Evolutionary conservation across 768 basidiomycete genomes (phyloP), one percentile per base, ranked within the genome.

Genomic region (Suillus cothurnatus): DNA sequence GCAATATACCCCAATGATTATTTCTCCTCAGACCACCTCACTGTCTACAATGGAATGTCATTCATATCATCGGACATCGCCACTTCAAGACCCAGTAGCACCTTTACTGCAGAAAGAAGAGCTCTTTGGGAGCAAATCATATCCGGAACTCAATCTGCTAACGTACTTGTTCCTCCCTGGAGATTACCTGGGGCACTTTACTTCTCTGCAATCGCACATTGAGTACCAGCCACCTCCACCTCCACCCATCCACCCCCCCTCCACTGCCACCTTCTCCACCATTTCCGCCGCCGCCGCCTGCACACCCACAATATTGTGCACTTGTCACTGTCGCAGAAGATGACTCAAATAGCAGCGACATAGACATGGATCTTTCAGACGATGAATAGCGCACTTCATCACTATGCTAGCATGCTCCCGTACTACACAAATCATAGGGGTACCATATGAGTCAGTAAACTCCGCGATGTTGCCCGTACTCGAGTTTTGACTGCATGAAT

Each of bases 1-100:
- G 91, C 88, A 14, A 72, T 66, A 41, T 92, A 89, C 69, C 87
- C 89, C 4, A 73, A 79, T 43, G 81, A 82, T 12, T 81, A 86
- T 65, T 92, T 92, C 70, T 83, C 84, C 5, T 87, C 81, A 41
- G 75, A 80, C 47, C 79, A 81, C 34, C 84, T 92, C 19, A 85
- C 85, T 6, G 61, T 85, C 1, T 90, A 87, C 71, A 79, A 73
- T 12, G 82, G 83, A 43, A 63, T 61, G 14, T 67, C 70, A 31
- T 78, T 86, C 23, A 81, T 80, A 4, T 73, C 77, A 23, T 68
- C 62, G 68, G 67, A 72, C 60, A 69, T 55, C 58, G 68, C 50
- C n/a, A 67, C 62, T 67, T 66, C 68, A 56, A 69, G 56, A 65
- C 72, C n/a, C 70, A 77, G 71, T 59, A 63, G 49, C n/a, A 81